These are phyloP conservation scores for Caloboletus firmus DNA, from an alignment of 1,284 basidiomycete species.

Conservation along the genomic window DNA sequence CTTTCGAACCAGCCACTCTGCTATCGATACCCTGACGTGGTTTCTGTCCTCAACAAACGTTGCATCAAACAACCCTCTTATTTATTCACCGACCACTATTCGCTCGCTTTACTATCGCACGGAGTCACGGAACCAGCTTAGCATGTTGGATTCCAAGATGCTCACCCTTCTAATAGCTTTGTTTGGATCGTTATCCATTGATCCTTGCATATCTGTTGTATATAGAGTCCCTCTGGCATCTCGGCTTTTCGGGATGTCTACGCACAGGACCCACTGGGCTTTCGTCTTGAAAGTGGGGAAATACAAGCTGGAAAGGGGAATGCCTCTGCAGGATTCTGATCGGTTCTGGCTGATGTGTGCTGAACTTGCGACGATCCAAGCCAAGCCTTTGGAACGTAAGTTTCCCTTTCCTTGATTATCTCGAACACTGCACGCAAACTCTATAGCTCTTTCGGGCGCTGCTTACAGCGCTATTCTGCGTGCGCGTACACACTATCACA, in stretches of 20 bases:
- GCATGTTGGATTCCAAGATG: slow-evolving; percentile 31
- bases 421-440: slow-evolving; percentile 10
- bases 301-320: slow-evolving; percentile 29
- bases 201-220: slow-evolving; percentile 16
- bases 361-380: slow-evolving; percentile 24
- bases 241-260: slow-evolving; percentile 15
- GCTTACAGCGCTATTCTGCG: slow-evolving; percentile 12
- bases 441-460: slow-evolving; percentile 16
- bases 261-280: slow-evolving; percentile 36
- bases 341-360: slow-evolving; percentile 46
- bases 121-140: slow-evolving; percentile 28
- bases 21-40: slow-evolving; percentile 28
- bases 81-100: slow-evolving; percentile 33
- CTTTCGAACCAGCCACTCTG: slow-evolving; percentile 2
- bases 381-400: slow-evolving; percentile 15
- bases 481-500: slow-evolving; percentile 26
- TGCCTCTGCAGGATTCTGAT: slow-evolving; percentile 35
- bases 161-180: slow-evolving; percentile 42
- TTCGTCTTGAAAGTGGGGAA: slow-evolving; percentile 35
- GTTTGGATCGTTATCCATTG: slow-evolving; percentile 45
- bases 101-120: slow-evolving; percentile 38
- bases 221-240: slow-evolving; percentile 30
- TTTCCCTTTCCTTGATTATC: not conserved
- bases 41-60: slow-evolving; percentile 32
- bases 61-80: slow-evolving; percentile 19